Evolutionary conservation across 331 rosid genomes (phyloP), one percentile per base, ranked within the genome.

Genomic region (Pyracantha coccinea): DNA sequence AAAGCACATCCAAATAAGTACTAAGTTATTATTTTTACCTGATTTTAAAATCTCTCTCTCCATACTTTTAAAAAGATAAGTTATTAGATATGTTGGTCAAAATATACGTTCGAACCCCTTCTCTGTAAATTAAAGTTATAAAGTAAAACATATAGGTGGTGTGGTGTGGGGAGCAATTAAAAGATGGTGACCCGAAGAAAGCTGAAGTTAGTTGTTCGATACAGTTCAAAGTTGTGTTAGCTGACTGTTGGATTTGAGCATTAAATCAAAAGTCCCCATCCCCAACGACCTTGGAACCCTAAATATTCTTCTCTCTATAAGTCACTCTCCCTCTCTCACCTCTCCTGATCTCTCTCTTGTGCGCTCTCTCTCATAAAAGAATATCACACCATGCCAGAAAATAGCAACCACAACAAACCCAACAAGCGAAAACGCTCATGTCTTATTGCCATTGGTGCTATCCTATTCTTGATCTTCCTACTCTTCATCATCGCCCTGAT

Each of bases 401-500:
- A 7, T 29, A 9, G 31, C 44, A 25, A 19, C 68, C 68, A 16
- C 60, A 44, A 47, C 16, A 62, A 76, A 53, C 50, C 38, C 31
- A 25, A 38, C 31, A 77, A 57, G 50, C 75, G 14, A 28, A 79
- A 69, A 59, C 66, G 80, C 23, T 25, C 38, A 2, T 80, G 88
- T 55, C 23, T 64, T 1, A 77, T 84, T 24, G 24, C 77, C 24
- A 45, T 79, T 3, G 80, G 84, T 4, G 27, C 44, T 6, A 1
- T 81, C 2, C 45, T 86, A 2, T 57, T 77, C 3, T 64, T 89
- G 0, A 68, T 89, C 27, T 0, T 87, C 0, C 21, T 86, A 24
- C 4, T 91, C 2, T 66, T 75, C 63, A 68, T 72, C 25, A 77
- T 87, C 20, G 72, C 35, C 66, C 71, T 87, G 52, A 15, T 86